A percentile compares a stretch with the other conserved stretches of the same genome.
Evolutionary conservation across 2,329 filamentous ascomycete species (phyloP).

Genomic region (Colletotrichum tamarilloi): DNA sequence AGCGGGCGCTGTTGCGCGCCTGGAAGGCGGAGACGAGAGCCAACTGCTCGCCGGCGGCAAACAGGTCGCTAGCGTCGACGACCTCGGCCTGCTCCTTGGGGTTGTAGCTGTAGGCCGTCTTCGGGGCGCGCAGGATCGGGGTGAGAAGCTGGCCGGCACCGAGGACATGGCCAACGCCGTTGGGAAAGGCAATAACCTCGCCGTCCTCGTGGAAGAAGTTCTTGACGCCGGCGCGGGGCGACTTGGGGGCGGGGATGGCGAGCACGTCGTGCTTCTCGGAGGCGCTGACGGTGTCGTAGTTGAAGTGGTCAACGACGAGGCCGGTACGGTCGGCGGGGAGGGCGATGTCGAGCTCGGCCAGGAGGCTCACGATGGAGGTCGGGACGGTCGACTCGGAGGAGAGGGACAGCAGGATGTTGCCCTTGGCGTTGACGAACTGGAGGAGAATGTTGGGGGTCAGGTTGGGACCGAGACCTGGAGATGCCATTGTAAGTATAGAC

Average conservation of each 20-base stretch:
- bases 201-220: constrained; percentile 78
- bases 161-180: constrained; percentile 82
- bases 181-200: constrained; percentile 81
- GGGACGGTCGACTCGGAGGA: constrained; percentile 78
- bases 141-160: constrained; percentile 82
- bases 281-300: constrained; percentile 83
- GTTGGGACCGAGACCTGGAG: constrained; percentile 82
- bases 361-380: constrained; percentile 78
- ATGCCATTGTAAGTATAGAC: constrained; percentile 6
- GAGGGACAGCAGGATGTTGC: constrained; percentile 90
- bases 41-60: constrained; percentile 86
- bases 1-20: constrained; percentile 90
- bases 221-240: constrained; percentile 75
- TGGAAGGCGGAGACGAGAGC: constrained; percentile 88
- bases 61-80: constrained; percentile 79
- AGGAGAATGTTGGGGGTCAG: constrained; percentile 88
- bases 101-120: constrained; percentile 93
- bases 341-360: constrained; percentile 88
- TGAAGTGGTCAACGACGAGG: constrained; percentile 94
- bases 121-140: constrained; percentile 84
- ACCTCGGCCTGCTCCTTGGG: constrained; percentile 82
- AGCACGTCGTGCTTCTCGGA: constrained; percentile 90
- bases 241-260: constrained; percentile 75
- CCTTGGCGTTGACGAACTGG: constrained; percentile 90
- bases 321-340: constrained; percentile 88